A percentile compares a stretch with the other conserved stretches of the same genome.
Conservation (phyloP, 2,329 filamentous ascomycete genomes). For the Alternaria atra region DNA sequence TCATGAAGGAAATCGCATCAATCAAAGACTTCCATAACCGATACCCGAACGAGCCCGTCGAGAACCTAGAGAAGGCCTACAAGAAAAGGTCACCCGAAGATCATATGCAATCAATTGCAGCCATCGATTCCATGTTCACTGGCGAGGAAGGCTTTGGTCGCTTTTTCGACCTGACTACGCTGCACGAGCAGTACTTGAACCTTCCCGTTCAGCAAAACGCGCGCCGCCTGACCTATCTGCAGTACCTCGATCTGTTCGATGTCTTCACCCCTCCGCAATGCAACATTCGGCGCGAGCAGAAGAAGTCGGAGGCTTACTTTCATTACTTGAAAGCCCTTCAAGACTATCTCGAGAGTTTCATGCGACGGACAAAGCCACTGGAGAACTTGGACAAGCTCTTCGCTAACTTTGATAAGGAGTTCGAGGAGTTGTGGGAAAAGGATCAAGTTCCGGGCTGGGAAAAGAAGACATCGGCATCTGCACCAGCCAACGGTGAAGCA, state of each 20-base stretch:
- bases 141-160: slow-evolving; percentile 94
- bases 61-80: slow-evolving; percentile 94
- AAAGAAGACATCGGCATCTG: slow-evolving; percentile 57
- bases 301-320: slow-evolving; percentile 93
- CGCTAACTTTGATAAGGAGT: slow-evolving; percentile 79
- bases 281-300: slow-evolving; percentile 80
- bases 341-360: slow-evolving; percentile 86
- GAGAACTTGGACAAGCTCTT: slow-evolving; percentile 86
- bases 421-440: slow-evolving; percentile 81
- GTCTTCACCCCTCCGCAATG: slow-evolving; percentile 78
- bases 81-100: slow-evolving; percentile 73
- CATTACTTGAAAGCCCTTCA: slow-evolving; percentile 83
- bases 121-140: slow-evolving; percentile 91
- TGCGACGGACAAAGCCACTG: slow-evolving; percentile 82
- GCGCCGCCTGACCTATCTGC: slow-evolving; percentile 79
- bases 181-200: slow-evolving; percentile 91
- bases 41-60: slow-evolving; percentile 93
- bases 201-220: slow-evolving; percentile 77
- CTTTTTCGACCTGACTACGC: slow-evolving; percentile 85
- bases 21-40: slow-evolving; percentile 88
- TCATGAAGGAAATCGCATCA: slow-evolving; percentile 82
- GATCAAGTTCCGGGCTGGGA: slow-evolving; percentile 83
- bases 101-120: slow-evolving; percentile 66
- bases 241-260: slow-evolving; percentile 93
- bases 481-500: slow-evolving; percentile 60